Evolutionary conservation across 768 basidiomycete species (phyloP).

Genomic region (Paxillus rubicundulus): DNA sequence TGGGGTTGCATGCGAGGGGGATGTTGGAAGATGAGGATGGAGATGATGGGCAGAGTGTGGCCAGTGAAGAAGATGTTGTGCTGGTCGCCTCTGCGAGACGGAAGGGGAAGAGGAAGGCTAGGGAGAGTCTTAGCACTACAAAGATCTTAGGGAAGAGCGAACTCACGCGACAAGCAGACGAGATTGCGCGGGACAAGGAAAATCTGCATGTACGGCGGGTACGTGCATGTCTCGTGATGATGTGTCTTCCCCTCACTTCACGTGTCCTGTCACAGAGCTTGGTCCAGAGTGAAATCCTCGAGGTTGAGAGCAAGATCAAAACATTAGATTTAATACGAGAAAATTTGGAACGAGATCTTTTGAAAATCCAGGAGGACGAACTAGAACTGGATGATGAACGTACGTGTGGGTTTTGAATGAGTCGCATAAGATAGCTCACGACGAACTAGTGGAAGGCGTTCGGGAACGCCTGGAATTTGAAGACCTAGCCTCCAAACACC

Average conservation of each 20-base stretch:
- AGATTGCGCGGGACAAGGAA: conserved; percentile 89
- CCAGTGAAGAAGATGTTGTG: conserved; percentile 77
- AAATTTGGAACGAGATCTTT: conserved; percentile 76
- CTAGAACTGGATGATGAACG: conserved; percentile 95
- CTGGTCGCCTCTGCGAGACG: conserved; percentile 42
- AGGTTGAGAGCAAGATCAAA: conserved; percentile 88
- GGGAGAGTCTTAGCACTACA: conserved; percentile 64
- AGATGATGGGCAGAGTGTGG: conserved; percentile 56
- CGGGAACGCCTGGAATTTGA: conserved; percentile 80
- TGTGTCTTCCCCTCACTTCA: conserved; percentile 4
- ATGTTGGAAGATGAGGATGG: conserved; percentile 50
- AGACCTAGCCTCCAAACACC: conserved; percentile 38
- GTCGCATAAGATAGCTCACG: conserved; percentile 5
- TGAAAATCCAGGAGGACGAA: conserved; percentile 92
- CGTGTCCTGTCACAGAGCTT: conserved; percentile 55
- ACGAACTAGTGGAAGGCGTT: conserved; percentile 75
- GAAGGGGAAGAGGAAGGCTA: conserved; percentile 46
- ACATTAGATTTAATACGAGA: conserved; percentile 77
- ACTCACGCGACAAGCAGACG: conserved; percentile 75
- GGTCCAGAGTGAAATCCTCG: conserved; percentile 80
- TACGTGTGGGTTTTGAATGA: conserved; percentile 40
- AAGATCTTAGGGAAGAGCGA: conserved; percentile 83
- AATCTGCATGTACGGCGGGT: conserved; percentile 89
- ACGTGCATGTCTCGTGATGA: conserved; percentile 12
- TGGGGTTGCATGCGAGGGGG: conserved; percentile 78